Base-by-base conservation (phyloP, 495 filamentous ascomycete genomes). In the Penicillium angulare region DNA sequence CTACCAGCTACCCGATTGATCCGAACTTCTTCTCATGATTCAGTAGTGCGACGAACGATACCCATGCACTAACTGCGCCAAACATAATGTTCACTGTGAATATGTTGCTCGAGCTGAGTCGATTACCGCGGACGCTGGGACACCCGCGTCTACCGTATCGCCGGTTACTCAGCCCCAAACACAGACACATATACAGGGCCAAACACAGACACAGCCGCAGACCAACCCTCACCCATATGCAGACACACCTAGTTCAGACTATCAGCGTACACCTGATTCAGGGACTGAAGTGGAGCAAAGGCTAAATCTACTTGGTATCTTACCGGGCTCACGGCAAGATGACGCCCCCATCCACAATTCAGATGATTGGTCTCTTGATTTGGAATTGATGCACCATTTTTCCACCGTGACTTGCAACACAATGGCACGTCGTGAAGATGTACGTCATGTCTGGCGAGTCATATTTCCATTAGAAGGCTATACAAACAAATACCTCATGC, bases 311-410 rank as follows among this genome's bases (percentile, higher is more conserved):
- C 36, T 64, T 1, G 35, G 39, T 1, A 49, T 46, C 12, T 18
- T 64, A 2, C 38, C 57, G 1, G 35, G 33, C n/a, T 27, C 53
- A 5, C 35, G 41, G 10, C 36, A 42, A 17, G 53, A 40, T n/a
- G n/a, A n/a, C 6, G 7, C 32, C 3, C 34, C 50, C 3, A 34
- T 17, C 8, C 18, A 32, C 1, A 31, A 51, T 16, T 17, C 34
- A n/a, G 57, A 64, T 27, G 55, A 64, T 40, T 64, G 54, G 61
- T 49, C 32, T 4, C 46, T 49, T 13, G 67, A 69, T 39, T 49
- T 69, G 34, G 66, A 71, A 47, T 47, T 69, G 10, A 66, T 71
- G 58, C 68, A 71, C 39, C 62, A 68, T 40, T 71, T 50, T 33
- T 65, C 52, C 18, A 64, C 63, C 1, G 50, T 60, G 26, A 65